Percentiles rank a stretch among this genome's conserved stretches.
Evolutionary conservation across 441 rosid genomes (phyloP).

Genomic region (Populus tomentosa): DNA sequence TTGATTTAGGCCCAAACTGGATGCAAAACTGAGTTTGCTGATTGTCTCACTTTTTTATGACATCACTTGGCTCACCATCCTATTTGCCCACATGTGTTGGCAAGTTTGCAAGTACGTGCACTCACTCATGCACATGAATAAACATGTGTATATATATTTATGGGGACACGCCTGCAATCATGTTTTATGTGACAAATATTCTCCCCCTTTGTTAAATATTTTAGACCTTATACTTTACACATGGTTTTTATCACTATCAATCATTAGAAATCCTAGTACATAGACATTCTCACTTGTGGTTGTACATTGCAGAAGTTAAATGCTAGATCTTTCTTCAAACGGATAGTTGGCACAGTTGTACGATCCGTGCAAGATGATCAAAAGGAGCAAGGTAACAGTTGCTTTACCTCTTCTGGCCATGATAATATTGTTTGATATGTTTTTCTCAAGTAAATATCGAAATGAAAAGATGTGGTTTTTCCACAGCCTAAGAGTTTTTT

Average conservation of each 20-base stretch:
- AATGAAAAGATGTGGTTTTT: neutral
- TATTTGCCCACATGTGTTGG: too few species aligned
- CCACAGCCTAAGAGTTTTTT: neutral
- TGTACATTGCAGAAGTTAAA: conserved; percentile 61
- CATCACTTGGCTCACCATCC: too few species aligned
- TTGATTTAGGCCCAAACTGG: too few species aligned
- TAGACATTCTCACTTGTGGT: conserved; percentile 22
- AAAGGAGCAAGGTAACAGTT: conserved; percentile 88
- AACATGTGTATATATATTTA: too few species aligned
- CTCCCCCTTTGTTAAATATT: neutral
- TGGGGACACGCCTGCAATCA: neutral
- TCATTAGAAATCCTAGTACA: neutral
- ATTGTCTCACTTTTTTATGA: too few species aligned
- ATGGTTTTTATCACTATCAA: neutral
- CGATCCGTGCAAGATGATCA: conserved; percentile 97
- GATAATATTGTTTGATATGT: neutral
- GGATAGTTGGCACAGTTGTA: conserved; percentile 92
- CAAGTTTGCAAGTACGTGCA: too few species aligned
- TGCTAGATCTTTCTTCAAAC: conserved; percentile 72
- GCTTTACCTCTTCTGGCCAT: conserved; percentile 5
- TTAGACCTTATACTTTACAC: neutral
- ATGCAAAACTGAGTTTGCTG: too few species aligned
- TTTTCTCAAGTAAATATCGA: neutral
- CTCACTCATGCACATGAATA: too few species aligned
- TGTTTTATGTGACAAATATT: neutral